Evolutionary conservation across 2,329 filamentous ascomycete genomes (phyloP), one percentile per base, ranked within the genome.

Genomic region (Geosmithia flava): DNA sequence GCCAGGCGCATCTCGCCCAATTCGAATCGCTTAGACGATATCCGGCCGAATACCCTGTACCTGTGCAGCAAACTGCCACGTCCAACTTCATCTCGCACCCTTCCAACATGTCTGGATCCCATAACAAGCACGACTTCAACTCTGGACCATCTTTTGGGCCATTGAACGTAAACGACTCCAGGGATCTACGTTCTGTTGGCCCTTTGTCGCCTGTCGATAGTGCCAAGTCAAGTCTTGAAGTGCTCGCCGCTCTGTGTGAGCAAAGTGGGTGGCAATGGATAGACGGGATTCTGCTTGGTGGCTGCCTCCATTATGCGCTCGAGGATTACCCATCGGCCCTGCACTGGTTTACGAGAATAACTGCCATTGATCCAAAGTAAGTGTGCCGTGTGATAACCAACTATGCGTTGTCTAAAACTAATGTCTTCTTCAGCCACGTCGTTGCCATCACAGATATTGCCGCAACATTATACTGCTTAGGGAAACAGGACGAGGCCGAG

Each of bases 391-490:
- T 15, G 17, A 19, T 11, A 16, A 23, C 20, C 42, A 8, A 16
- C 44, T 29, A 10, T 19, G 17, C 54, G 51, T 47, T 55, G 49
- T 61, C 56, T 61, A 54, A 62, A 56, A 51, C 30, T 47, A 40
- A 42, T 19, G 11, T 46, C 4, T 6, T n/a, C 11, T 11, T 17
- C 56, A 87, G 83, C 56, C 87, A 96, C 62, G 85, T 96, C 45
- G 93, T 98, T 68, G 89, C 91, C 20, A 83, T 93, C 42, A 95
- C 91, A 20, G 97, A 97, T 62, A 78, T 94, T 51, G 93, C 91
- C 20, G 91, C 91, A 20, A 89, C 91, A 1, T 70, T 95, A 20
- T 81, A 95, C 55, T 89, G 89, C 49, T 75, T 97, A 10, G 82
- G 87, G 51, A 81, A 85, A 50, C 84, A 84, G 50, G 76, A 84